Evolutionary conservation across 306 rosid genomes (phyloP), one percentile per base, ranked within the genome.

Genomic region (Chamaecrista fasciculata): DNA sequence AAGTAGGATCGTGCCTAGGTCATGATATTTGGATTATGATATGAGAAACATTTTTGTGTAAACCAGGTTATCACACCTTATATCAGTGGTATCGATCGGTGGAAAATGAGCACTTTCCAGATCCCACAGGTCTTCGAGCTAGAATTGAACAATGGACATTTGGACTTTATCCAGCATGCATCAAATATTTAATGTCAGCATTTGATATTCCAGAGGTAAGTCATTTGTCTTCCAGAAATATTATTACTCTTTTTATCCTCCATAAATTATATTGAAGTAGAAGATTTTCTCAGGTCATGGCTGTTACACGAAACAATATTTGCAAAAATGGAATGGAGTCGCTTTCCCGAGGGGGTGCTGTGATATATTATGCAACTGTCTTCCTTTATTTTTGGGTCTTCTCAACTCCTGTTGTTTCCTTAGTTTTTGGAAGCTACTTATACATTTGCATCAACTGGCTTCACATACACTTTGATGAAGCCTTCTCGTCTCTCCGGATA

Each of bases 21-120:
- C 62, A 28, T 50, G 26, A 57, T 19, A 47, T 77, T 58, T 69
- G 29, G 52, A 34, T 56, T 43, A 64, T 71, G 49, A 36, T 66
- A 51, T 25, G 46, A 46, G 11, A 25, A 4, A 19, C 2, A 15
- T 33, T 34, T 58, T 5, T 43, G 18, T 80, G 66, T 53, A 42
- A 79, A 59, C 29, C 87, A 94, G 99, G 99, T 39, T 94, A 91
- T 82, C 99, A 94, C 77, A 86, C 92, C 75, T 84, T 91, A 78
- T 91, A 94, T 76, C 84, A 91, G 79, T 94, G 96, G 97, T 94
- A 94, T 74, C 86, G 78, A 68, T 66, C 92, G 6, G 89, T 82
- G 74, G 99, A 94, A 87, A 89, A 95, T 16, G 97, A 94, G 83
- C 99, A 94, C 85, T 94, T 94, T 75, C 99, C 99, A 0, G 99